Base-by-base conservation (phyloP, 768 basidiomycete genomes). In the Auriscalpium microsporum region DNA sequence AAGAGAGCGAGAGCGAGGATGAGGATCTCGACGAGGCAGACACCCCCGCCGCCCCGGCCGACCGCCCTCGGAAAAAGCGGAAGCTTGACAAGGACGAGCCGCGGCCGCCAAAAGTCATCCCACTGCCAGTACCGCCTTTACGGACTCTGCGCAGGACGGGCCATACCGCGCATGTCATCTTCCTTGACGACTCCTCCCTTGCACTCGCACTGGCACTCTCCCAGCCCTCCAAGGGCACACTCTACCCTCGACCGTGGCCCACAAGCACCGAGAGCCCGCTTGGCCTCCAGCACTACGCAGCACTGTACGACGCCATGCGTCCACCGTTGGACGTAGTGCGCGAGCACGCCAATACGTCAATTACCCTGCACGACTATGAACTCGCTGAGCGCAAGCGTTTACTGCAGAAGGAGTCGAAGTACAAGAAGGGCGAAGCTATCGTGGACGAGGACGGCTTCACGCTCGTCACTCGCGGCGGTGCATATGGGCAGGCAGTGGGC, bases 381-480 rank as follows among this genome's bases (percentile, higher is more conserved):
- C 72, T 79, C 42, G 79, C 80, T 33, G 82, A 80, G 68, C 71
- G 72, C 59, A 83, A 76, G 65, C 55, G 55, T 0, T 46, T 52
- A 4, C 50, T 60, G 47, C 55, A 56, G 50, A 81, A 79, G 60
- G 77, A 78, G 65, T 80, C 82, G 21, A 76, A 81, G 65, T 90
- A 87, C 64, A 78, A 73, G 61, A 90, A 90, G 66, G 90, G 90
- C 19, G 91, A 92, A 64, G 91, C 88, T 7, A 77, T 95, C 54
- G 88, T 95, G 45, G 94, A 97, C 67, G 92, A 89, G 57, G 94
- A 97, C 58, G 94, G 94, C 2, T 97, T 95, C 68, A 95, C 92
- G 10, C 80, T 97, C 11, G 94, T 97, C 37, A 89, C 86, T n/a
- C 78, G 94, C 38, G 90, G 92, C 5, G 94, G 94, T 11, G 86